Base-by-base conservation (phyloP, 176 grass and related monocot species). In the Luzula sylvatica region DNA sequence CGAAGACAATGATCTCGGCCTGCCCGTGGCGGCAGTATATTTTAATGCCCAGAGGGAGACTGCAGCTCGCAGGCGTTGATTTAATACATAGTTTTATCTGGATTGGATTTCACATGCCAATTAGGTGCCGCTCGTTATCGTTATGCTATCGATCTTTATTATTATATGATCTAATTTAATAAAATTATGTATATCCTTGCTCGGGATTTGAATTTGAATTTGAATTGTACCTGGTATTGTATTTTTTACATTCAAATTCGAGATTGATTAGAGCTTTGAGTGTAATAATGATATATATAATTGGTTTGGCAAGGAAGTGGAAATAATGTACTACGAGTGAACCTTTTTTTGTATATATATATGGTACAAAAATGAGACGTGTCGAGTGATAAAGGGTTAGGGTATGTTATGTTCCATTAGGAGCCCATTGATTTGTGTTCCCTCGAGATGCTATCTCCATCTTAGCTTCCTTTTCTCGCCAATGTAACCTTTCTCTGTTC, bases 1-100 rank as follows among this genome's bases (percentile, higher is more conserved):
- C 8, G 44, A 72, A 48, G 78, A 88, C 17, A 82, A 88, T 18
- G 74, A 75, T 55, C 84, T 88, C 46, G 74, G 70, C 12, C 74
- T 83, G 45, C 78, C 84, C 1, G 84, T 88, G 3, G 78, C 83
- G 2, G 83, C 83, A 29, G 78, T 88, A 66, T 88, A 88, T 35
- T 88, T 88, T 78, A 82, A 88, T 26, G 74, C 83, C 21, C 83
- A 88, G 60, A 71, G 83, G 17, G 83, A 88, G 78, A 88, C 83
- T 20, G 84, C 87, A 2, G 87, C 87, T 0, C 87, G 87, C 46
- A 75, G 87, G 67, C 82, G 87, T 56, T 94, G 66, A 52, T 17
- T 15, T n/a, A n/a, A n/a, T n/a, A n/a, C 52, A 53, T 29, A 56
- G 55, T 48, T n/a, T n/a, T n/a, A n/a, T n/a, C n/a, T n/a, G n/a